phyloP scores from a whole-genome alignment of 2,329 filamentous ascomycete species.

The Cylindrodendrum hubeiense region DNA sequence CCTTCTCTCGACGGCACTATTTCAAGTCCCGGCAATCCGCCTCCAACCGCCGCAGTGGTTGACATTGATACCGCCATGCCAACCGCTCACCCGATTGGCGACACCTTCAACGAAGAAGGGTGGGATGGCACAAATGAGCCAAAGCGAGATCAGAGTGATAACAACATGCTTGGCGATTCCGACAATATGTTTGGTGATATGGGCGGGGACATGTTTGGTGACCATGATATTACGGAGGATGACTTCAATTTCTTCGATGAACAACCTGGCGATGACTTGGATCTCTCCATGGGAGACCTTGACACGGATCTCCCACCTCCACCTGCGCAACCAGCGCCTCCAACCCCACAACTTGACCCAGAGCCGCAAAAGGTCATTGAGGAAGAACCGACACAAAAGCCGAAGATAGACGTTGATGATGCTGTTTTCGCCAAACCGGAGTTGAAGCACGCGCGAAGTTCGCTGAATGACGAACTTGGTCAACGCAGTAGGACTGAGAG shows the following conservation, averaged over 20 bases:
- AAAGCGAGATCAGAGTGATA: slow-evolving; percentile 59
- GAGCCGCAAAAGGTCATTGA: slow-evolving; percentile 29
- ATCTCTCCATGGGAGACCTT: slow-evolving; percentile 46
- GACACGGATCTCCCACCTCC: slow-evolving; percentile 27
- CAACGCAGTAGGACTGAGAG: slow-evolving; percentile 48
- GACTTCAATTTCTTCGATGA: slow-evolving; percentile 90
- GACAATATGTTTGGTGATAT: slow-evolving; percentile 77
- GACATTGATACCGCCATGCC: slow-evolving; percentile 45
- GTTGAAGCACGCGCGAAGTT: slow-evolving; percentile 69
- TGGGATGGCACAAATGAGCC: slow-evolving; percentile 55
- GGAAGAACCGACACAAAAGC: slow-evolving; percentile 26
- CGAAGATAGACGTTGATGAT: slow-evolving; percentile 41
- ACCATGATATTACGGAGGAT: slow-evolving; percentile 81
- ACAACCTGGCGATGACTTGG: slow-evolving; percentile 58
- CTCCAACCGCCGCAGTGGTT: slow-evolving; percentile 45
- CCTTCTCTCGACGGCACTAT: slow-evolving; percentile 68
- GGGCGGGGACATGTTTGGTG: slow-evolving; percentile 77
- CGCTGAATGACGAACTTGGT: slow-evolving; percentile 57
- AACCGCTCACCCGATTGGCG: slow-evolving; percentile 33
- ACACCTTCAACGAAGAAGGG: slow-evolving; percentile 42
- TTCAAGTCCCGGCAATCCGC: slow-evolving; percentile 66
- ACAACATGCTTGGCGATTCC: slow-evolving; percentile 59
- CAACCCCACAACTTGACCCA: slow-evolving; percentile 24
- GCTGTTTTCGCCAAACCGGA: slow-evolving; percentile 70
- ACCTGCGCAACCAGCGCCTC: slow-evolving; percentile 21